phyloP scores from a whole-genome alignment of 1,139 yeast species.

The Nakaseomyces sp. region DNA sequence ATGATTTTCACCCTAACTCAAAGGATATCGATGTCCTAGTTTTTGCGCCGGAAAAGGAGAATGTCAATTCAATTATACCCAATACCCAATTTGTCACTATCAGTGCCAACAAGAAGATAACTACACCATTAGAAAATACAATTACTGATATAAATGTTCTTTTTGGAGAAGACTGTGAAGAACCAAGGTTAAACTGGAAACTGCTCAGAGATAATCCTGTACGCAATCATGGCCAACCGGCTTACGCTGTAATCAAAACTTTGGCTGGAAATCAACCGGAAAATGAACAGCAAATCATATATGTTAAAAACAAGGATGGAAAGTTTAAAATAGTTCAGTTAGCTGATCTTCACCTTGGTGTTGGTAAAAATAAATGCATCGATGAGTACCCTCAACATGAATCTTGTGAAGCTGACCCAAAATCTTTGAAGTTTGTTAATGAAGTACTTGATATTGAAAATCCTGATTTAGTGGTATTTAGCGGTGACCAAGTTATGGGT shows the following conservation, averaged over 20 bases:
- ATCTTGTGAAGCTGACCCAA: constrained; percentile 64
- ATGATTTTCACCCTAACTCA: background rate
- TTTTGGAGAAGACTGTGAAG: constrained; percentile 65
- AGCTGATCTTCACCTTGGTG: constrained; percentile 78
- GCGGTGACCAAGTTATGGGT: constrained; percentile 75
- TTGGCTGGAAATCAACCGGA: constrained; percentile 6
- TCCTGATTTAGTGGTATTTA: constrained; percentile 73
- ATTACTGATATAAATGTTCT: constrained; percentile 47
- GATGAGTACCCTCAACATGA: constrained; percentile 53
- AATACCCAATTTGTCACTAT: background rate
- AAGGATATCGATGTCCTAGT: background rate
- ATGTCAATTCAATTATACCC: background rate
- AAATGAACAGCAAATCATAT: constrained; percentile 1
- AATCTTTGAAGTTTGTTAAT: constrained; percentile 55
- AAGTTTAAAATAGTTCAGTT: constrained; percentile 72
- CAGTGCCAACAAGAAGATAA: background rate
- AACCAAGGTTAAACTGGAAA: constrained; percentile 70
- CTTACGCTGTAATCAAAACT: constrained; percentile 5
- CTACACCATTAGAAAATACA: constrained; percentile 8
- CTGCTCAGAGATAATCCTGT: constrained; percentile 32
- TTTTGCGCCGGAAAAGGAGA: background rate
- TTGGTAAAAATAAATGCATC: constrained; percentile 65
- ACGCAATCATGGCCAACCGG: constrained; percentile 10
- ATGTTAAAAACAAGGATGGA: constrained; percentile 33
- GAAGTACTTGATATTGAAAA: constrained; percentile 57